A percentile compares a stretch with the other conserved stretches of the same genome.
phyloP scores from a whole-genome alignment of 2,329 filamentous ascomycete species.

The Coniella vitis region DNA sequence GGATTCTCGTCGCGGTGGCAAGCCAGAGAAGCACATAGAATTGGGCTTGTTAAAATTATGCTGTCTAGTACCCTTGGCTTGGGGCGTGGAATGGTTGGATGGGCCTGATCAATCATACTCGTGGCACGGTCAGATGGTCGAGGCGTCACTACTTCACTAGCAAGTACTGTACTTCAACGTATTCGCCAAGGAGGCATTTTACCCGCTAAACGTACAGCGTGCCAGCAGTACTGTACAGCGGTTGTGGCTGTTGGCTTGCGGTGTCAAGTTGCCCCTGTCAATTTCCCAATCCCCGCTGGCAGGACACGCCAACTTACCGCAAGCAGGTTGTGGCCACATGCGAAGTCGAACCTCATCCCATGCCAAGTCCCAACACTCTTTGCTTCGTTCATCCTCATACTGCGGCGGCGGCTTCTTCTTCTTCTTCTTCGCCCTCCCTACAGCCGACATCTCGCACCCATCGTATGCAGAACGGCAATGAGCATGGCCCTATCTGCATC shows the following conservation, averaged over 20 bases:
- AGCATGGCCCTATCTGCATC: conserved; percentile 14
- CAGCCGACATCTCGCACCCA: neutral
- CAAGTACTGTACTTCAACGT: too few species aligned
- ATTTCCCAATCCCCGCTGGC: neutral
- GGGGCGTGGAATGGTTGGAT: too few species aligned
- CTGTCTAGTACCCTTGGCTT: too few species aligned
- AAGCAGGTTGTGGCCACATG: conserved; percentile 5
- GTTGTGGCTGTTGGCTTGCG: neutral
- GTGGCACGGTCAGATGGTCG: too few species aligned
- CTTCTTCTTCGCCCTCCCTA: neutral
- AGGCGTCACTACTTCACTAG: too few species aligned
- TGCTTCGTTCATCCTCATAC: neutral
- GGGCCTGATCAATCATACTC: too few species aligned
- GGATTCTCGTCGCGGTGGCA: too few species aligned
- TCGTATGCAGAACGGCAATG: conserved; percentile 6
- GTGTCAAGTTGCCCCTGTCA: neutral
- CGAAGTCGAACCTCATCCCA: neutral
- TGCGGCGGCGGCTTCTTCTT: conserved; percentile 4
- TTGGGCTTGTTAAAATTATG: too few species aligned
- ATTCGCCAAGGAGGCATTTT: too few species aligned
- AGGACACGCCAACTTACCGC: conserved; percentile 8
- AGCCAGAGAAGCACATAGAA: too few species aligned
- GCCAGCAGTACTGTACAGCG: neutral
- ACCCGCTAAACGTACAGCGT: too few species aligned
- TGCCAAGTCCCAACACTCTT: neutral